These are phyloP conservation scores for Debaryomycetaceae sp. DNA, from an alignment of 1,139 yeast genomes.

Conservation along the genomic window DNA sequence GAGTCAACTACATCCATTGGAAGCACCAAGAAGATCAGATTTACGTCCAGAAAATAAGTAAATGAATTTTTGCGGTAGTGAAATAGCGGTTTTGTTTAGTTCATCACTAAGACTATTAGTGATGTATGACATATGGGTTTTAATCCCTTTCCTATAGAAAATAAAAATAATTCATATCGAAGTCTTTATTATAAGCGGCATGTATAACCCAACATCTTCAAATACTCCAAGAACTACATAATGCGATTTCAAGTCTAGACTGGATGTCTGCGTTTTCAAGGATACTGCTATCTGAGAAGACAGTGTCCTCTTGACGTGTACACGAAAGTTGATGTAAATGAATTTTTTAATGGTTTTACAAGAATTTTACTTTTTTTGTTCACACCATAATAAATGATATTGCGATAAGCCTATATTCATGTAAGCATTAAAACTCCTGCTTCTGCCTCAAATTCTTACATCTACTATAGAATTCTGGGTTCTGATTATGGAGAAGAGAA, in stretches of 20 bases:
- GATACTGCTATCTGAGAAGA: neutral
- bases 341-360: neutral
- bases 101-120: too few species aligned
- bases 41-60: constrained; percentile 59
- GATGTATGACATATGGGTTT: too few species aligned
- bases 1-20: constrained; percentile 77
- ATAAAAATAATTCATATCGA: neutral
- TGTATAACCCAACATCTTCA: too few species aligned
- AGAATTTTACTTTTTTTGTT: neutral
- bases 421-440: constrained; percentile 45
- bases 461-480: constrained; percentile 54
- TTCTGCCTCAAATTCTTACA: constrained; percentile 66
- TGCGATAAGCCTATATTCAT: neutral
- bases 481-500: constrained; percentile 66
- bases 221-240: too few species aligned
- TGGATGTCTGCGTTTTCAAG: neutral
- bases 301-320: neutral
- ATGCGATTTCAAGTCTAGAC: neutral
- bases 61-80: neutral
- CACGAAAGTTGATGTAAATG: neutral
- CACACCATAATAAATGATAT: neutral
- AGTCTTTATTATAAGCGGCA: neutral
- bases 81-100: too few species aligned
- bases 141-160: too few species aligned
- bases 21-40: constrained; percentile 75